Evolutionary conservation across 2,329 filamentous ascomycete species (phyloP).

Genomic region (Scedosporium dehoogii): DNA sequence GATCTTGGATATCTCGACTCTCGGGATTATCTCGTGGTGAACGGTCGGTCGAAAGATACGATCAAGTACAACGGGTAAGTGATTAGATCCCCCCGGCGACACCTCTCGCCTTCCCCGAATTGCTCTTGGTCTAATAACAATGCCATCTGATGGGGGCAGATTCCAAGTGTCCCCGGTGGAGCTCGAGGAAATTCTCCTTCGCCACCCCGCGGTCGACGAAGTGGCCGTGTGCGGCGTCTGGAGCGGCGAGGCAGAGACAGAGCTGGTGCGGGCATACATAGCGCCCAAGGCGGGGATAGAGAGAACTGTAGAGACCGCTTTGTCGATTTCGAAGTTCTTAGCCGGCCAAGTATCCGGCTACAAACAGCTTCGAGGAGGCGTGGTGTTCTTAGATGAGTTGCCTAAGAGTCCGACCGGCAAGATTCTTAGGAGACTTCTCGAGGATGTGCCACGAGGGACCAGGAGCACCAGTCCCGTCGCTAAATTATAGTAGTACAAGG

Average conservation of each 20-base stretch:
- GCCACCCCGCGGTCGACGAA: conserved; percentile 36
- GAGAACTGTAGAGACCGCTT: conserved; percentile 13
- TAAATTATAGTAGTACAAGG: background rate
- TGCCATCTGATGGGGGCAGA: conserved; percentile 34
- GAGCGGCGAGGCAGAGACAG: conserved; percentile 23
- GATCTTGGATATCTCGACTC: conserved; percentile 63
- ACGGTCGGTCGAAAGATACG: conserved; percentile 60
- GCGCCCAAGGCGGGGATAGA: conserved; percentile 13
- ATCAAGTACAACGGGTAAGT: conserved; percentile 3
- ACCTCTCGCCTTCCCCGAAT: background rate
- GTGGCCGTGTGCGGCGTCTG: conserved; percentile 53
- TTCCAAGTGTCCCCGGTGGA: conserved; percentile 60
- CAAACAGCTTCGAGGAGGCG: conserved; percentile 61
- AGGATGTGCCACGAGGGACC: conserved; percentile 11
- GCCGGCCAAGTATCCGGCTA: conserved; percentile 31
- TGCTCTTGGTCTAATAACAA: conserved; percentile 37
- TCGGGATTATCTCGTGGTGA: conserved; percentile 62
- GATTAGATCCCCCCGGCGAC: too few relatives aligned
- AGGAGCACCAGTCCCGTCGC: background rate
- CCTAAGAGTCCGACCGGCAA: conserved; percentile 54
- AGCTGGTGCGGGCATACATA: conserved; percentile 36
- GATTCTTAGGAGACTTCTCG: conserved; percentile 30
- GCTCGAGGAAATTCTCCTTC: conserved; percentile 38
- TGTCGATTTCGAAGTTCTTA: conserved; percentile 17
- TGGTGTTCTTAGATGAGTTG: conserved; percentile 54